Evolutionary conservation across 176 grass and related monocot genomes (phyloP).

Genomic region (Hordeum vulgare): DNA sequence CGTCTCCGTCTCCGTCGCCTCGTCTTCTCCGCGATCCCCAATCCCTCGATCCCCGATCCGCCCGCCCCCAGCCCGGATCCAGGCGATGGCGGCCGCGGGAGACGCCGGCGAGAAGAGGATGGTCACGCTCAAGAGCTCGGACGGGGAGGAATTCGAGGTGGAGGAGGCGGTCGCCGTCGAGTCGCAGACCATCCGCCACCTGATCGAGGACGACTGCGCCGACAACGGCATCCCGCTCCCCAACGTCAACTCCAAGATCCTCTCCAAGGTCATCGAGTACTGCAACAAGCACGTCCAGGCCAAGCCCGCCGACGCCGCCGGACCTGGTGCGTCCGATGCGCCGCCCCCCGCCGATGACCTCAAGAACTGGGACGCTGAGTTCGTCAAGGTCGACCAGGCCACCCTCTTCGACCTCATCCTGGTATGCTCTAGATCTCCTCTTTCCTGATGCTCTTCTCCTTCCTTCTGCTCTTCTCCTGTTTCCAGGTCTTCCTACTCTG

Average conservation of each 20-base stretch:
- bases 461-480: no score
- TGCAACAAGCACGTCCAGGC: slow-evolving; percentile 67
- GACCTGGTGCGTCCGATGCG: background rate
- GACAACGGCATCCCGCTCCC: slow-evolving; percentile 39
- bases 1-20: no score
- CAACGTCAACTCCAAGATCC: slow-evolving; percentile 58
- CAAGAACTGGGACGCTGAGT: slow-evolving; percentile 46
- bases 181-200: background rate
- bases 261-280: slow-evolving; percentile 70
- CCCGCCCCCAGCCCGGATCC: background rate
- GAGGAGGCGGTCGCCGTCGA: background rate
- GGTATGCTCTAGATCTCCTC: background rate
- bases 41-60: background rate
- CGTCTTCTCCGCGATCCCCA: background rate
- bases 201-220: no score
- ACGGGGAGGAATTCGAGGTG: background rate
- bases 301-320: background rate
- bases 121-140: background rate
- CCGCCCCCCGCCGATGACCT: background rate
- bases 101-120: background rate
- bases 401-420: slow-evolving; percentile 69
- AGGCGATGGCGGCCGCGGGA: background rate
- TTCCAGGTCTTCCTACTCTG: no score
- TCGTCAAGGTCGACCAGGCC: slow-evolving; percentile 69
- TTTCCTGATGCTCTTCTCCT: no score